Conservation (phyloP, 208 protist genomes). For the Wallacemonas rigidus region DNA sequence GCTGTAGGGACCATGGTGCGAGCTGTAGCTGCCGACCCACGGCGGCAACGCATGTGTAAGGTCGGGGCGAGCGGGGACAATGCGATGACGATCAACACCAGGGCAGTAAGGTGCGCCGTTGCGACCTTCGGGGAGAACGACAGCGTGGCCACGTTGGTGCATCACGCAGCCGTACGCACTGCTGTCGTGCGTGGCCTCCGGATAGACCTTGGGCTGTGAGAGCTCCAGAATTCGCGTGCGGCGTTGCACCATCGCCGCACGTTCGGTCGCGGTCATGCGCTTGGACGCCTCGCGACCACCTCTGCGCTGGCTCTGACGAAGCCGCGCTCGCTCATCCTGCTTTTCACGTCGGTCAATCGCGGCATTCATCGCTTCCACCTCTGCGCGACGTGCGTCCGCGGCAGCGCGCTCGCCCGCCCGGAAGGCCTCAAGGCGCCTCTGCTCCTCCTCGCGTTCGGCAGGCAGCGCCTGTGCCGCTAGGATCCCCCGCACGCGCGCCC, state of each 20-base stretch:
- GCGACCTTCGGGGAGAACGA: conserved; percentile 51
- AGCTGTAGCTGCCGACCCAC: conserved; percentile 73
- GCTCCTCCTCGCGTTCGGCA: conserved; percentile 26
- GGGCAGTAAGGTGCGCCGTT: conserved; percentile 57
- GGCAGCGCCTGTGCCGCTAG: conserved; percentile 22
- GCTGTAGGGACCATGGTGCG: conserved; percentile 30
- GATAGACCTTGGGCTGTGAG: conserved; percentile 41
- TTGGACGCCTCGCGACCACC: conserved; percentile 3
- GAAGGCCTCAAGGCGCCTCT: conserved; percentile 33
- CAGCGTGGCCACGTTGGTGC: conserved; percentile 37
- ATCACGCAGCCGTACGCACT: conserved; percentile 50
- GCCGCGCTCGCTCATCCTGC: conserved; percentile 28
- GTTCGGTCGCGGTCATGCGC: conserved; percentile 19
- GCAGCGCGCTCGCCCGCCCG: conserved; percentile 27
- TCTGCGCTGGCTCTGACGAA: conserved; percentile 17
- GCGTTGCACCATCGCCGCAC: conserved; percentile 20
- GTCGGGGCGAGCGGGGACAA: conserved; percentile 53
- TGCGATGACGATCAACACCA: conserved; percentile 82
- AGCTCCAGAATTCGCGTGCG: conserved; percentile 43
- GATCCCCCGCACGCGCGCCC: conserved; percentile 54
- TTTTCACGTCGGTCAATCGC: conserved; percentile 26
- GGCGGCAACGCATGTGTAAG: conserved; percentile 32
- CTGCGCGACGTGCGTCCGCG: conserved; percentile 21
- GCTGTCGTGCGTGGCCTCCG: conserved; percentile 24
- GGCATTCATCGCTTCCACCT: conserved; percentile 23